phyloP scores from a whole-genome alignment of 345 rosid species.

The Schrenkiella parvula region DNA sequence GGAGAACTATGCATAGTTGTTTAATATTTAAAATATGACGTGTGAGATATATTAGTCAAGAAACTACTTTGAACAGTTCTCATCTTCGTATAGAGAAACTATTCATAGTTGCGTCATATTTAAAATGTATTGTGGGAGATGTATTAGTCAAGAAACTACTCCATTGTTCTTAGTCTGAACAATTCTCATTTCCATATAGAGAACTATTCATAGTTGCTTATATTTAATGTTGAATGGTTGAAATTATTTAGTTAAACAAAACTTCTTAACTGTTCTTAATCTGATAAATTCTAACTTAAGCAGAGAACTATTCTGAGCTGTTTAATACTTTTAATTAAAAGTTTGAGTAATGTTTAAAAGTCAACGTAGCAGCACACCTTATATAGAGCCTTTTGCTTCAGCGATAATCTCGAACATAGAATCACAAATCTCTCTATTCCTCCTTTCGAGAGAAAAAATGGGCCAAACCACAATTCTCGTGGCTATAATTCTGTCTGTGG shows the following conservation, averaged over 20 bases:
- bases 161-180: background rate
- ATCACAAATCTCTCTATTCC: background rate
- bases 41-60: no score
- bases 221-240: background rate
- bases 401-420: background rate
- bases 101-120: background rate
- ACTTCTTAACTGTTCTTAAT: background rate
- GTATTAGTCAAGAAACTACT: background rate
- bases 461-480: background rate
- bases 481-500: background rate
- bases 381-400: background rate
- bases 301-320: background rate
- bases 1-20: no score
- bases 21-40: no score
- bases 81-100: no score
- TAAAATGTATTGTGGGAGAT: background rate
- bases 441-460: background rate
- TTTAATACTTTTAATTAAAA: background rate
- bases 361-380: background rate
- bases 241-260: background rate
- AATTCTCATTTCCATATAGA: background rate
- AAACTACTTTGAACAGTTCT: no score
- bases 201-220: background rate
- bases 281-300: background rate
- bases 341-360: background rate